These are phyloP conservation scores for Rostrohypoxylon terebratum DNA, from an alignment of 495 filamentous ascomycete genomes.

Conservation along the genomic window DNA sequence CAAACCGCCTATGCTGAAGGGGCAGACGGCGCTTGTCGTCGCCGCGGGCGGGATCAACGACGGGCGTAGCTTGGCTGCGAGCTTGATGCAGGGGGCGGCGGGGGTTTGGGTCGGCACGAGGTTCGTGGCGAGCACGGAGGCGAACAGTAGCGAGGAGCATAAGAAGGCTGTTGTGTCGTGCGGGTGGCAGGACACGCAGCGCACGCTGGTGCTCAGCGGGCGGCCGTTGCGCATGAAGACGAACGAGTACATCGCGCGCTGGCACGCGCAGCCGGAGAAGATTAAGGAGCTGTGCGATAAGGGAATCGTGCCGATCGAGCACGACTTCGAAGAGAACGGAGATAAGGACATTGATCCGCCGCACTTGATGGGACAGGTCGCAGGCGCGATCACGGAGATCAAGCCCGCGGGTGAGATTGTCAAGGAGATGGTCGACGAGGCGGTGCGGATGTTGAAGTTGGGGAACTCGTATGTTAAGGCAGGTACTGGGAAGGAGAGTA, in stretches of 20 bases:
- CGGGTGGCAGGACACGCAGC: constrained; percentile 76
- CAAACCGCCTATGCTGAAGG: constrained; percentile 60
- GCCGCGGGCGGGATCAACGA: constrained; percentile 81
- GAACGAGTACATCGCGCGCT: constrained; percentile 83
- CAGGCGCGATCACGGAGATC: constrained; percentile 76
- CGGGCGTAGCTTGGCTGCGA: constrained; percentile 75
- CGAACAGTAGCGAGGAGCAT: constrained; percentile 79
- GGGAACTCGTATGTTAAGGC: constrained; percentile 60
- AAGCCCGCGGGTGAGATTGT: constrained; percentile 86
- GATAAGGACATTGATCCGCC: constrained; percentile 82
- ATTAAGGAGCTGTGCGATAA: constrained; percentile 76
- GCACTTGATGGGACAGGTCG: constrained; percentile 94
- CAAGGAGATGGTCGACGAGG: constrained; percentile 85
- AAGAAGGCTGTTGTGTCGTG: constrained; percentile 84
- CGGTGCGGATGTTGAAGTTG: constrained; percentile 73
- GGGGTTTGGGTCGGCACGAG: constrained; percentile 89
- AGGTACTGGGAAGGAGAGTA: constrained; percentile 49
- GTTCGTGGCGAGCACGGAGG: constrained; percentile 83
- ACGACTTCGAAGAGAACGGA: constrained; percentile 79
- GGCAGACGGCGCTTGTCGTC: constrained; percentile 71
- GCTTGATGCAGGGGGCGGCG: constrained; percentile 77
- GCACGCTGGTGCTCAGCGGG: constrained; percentile 83
- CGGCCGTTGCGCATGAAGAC: constrained; percentile 81
- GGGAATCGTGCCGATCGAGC: constrained; percentile 81
- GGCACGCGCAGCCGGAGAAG: constrained; percentile 78